These are phyloP conservation scores for Penicillium angulare DNA, from an alignment of 495 filamentous ascomycete genomes.

Conservation along the genomic window DNA sequence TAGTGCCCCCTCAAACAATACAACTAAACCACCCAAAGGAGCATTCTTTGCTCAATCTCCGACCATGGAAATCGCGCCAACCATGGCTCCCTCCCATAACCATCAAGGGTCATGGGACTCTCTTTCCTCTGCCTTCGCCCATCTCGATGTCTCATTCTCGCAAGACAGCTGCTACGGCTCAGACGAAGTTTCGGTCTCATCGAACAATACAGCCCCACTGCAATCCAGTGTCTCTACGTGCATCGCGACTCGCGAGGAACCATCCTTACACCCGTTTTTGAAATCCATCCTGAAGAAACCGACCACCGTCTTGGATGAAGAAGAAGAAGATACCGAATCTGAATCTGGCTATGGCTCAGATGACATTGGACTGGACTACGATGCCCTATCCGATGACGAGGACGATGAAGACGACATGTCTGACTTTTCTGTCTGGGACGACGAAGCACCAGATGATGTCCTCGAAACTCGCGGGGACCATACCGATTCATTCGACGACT, in stretches of 20 bases:
- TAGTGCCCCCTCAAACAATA: slow-evolving; percentile 2
- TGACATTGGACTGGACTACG: slow-evolving; percentile 34
- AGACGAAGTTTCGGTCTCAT: slow-evolving; percentile 41
- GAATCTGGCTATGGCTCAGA: slow-evolving; percentile 43
- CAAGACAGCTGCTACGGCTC: slow-evolving; percentile 49
- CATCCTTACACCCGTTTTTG: slow-evolving; percentile 27
- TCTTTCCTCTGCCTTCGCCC: slow-evolving; percentile 40
- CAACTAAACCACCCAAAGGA: neutral
- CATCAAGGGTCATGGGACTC: slow-evolving; percentile 43
- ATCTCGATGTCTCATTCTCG: slow-evolving; percentile 43
- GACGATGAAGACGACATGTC: slow-evolving; percentile 35
- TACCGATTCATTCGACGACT: slow-evolving; percentile 39
- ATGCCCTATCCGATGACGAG: slow-evolving; percentile 28
- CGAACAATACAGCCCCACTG: slow-evolving; percentile 26
- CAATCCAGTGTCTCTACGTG: slow-evolving; percentile 21
- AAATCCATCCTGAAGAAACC: slow-evolving; percentile 46
- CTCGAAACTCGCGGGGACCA: slow-evolving; percentile 34
- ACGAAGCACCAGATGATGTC: slow-evolving; percentile 29
- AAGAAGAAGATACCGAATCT: slow-evolving; percentile 21
- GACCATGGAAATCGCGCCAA: slow-evolving; percentile 1
- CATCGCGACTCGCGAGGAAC: slow-evolving; percentile 10
- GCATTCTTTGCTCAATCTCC: neutral
- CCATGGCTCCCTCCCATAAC: slow-evolving; percentile 27
- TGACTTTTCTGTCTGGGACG: slow-evolving; percentile 38
- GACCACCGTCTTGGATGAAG: slow-evolving; percentile 21